Percentiles rank a stretch among this genome's conserved stretches.
Evolutionary conservation across 108 stramenopile genomes (phyloP).

Genomic region (Discostella pseudostelligera): DNA sequence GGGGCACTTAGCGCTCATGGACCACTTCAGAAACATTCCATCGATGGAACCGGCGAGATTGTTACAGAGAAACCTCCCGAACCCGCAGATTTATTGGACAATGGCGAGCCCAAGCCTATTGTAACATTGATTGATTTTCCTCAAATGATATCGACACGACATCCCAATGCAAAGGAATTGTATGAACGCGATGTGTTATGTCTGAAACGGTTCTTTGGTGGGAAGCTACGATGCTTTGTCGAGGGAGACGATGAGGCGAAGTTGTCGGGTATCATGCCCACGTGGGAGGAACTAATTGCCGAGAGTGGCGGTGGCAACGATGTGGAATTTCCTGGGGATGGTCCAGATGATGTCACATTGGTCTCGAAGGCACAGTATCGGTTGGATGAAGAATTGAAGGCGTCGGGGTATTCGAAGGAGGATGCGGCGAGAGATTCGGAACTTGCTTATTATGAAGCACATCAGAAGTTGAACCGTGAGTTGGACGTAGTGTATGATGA

Average conservation of each 20-base stretch:
- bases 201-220: slow-evolving; percentile 83
- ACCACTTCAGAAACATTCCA: slow-evolving; percentile 58
- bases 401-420: slow-evolving; percentile 77
- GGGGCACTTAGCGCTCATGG: slow-evolving; percentile 75
- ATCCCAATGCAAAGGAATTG: slow-evolving; percentile 94
- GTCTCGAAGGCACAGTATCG: slow-evolving; percentile 54
- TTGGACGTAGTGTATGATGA: slow-evolving; percentile 58
- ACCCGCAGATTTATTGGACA: slow-evolving; percentile 64
- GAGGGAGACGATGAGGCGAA: slow-evolving; percentile 48
- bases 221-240: slow-evolving; percentile 78
- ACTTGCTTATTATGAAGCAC: slow-evolving; percentile 68
- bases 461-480: slow-evolving; percentile 20
- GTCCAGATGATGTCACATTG: slow-evolving; percentile 35
- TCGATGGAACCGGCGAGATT: slow-evolving; percentile 67
- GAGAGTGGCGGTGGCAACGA: slow-evolving; percentile 13
- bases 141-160: slow-evolving; percentile 97
- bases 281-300: slow-evolving; percentile 58
- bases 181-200: slow-evolving; percentile 92
- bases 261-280: slow-evolving; percentile 52
- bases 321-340: slow-evolving; percentile 31
- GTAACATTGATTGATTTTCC: slow-evolving; percentile 99
- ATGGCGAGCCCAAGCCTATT: slow-evolving; percentile 81
- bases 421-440: slow-evolving; percentile 71
- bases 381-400: slow-evolving; percentile 77
- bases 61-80: slow-evolving; percentile 57